Base-by-base conservation (phyloP, 495 filamentous ascomycete genomes). In the Aspergillus sclerotiicarbonarius region DNA sequence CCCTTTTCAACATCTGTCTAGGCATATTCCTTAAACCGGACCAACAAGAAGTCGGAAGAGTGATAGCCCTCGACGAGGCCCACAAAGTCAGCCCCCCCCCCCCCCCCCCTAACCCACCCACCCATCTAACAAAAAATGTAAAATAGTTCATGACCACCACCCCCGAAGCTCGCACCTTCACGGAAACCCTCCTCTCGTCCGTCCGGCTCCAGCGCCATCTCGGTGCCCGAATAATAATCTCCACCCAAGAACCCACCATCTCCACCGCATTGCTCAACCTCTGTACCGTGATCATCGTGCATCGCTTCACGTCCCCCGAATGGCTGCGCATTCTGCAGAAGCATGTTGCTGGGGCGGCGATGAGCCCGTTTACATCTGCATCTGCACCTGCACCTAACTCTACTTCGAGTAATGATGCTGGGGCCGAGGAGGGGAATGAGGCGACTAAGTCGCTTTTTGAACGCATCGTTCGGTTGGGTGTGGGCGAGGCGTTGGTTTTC, bases 241-340 rank as follows among this genome's bases (percentile, higher is more conserved):
- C 89, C 0, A 93, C 90, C 0, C 88, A 94, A 63, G 90, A 93
- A 59, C 90, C 90, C 0, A 92, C 88, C 0, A 83, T 93, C 41
- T 87, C 86, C 0, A 82, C 84, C 0, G 70, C 73, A 21, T 79
- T 93, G 2, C 74, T 93, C 0, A 87, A 87, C 57, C 77, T 93
- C 7, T 90, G 84, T 67, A 86, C 82, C n/a, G 73, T 87, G 18
- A 89, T 86, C 0, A 80, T 93, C 54, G 82, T 92, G 0, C 90
- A 94, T 66, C 78, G 86, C 13, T 92, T 92, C 62, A 84, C 80
- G 0, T 87, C 83, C 2, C 89, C 89, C 0, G 81, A 81, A 7
- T 93, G 90, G 90, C 69, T 88, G 35, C 64, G 56, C 0, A 68
- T 76, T n/a, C 75, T 92, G 52, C 72, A 77, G n/a, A 71, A 72